These are phyloP conservation scores for Cordyceps javanica DNA, from an alignment of 2,329 filamentous ascomycete genomes.

Conservation along the genomic window DNA sequence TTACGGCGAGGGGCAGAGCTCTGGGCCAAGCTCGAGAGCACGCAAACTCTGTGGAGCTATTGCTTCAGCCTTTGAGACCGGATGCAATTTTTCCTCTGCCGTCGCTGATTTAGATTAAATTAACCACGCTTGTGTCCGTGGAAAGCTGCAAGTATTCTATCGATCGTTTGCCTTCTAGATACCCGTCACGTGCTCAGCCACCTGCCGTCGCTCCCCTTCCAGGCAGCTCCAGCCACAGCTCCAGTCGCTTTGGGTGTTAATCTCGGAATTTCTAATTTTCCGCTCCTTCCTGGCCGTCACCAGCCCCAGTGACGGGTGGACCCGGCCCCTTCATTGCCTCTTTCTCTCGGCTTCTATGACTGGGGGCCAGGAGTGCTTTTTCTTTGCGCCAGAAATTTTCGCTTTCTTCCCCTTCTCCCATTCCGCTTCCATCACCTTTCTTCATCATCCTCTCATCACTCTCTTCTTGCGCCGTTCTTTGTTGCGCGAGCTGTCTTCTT, in stretches of 20 bases:
- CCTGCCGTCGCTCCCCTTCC: not conserved
- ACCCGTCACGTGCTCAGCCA: not conserved
- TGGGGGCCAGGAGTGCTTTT: slow-evolving; percentile 26
- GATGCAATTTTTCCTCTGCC: not conserved
- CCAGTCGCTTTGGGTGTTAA: not conserved
- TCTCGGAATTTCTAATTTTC: slow-evolving; percentile 8
- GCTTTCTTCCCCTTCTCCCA: slow-evolving; percentile 20
- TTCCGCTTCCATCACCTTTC: slow-evolving; percentile 16
- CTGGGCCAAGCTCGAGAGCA: not conserved
- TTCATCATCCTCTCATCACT: slow-evolving; percentile 22
- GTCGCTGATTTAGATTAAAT: not conserved
- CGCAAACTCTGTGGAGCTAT: not conserved
- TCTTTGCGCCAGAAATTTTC: slow-evolving; percentile 33
- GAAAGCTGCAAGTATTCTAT: not conserved
- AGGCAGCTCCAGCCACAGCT: not conserved
- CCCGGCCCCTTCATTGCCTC: slow-evolving; percentile 26
- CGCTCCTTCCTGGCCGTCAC: slow-evolving; percentile 13
- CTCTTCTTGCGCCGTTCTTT: slow-evolving; percentile 15
- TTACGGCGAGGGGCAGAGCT: no score
- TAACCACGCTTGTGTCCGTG: not conserved
- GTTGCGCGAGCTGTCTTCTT: slow-evolving; percentile 25
- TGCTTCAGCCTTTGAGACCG: not conserved
- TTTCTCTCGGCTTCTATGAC: slow-evolving; percentile 40
- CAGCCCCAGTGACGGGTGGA: slow-evolving; percentile 19
- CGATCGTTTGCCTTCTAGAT: not conserved